These are phyloP conservation scores for Achaetomium macrosporum DNA, from an alignment of 2,329 filamentous ascomycete genomes.

Conservation along the genomic window DNA sequence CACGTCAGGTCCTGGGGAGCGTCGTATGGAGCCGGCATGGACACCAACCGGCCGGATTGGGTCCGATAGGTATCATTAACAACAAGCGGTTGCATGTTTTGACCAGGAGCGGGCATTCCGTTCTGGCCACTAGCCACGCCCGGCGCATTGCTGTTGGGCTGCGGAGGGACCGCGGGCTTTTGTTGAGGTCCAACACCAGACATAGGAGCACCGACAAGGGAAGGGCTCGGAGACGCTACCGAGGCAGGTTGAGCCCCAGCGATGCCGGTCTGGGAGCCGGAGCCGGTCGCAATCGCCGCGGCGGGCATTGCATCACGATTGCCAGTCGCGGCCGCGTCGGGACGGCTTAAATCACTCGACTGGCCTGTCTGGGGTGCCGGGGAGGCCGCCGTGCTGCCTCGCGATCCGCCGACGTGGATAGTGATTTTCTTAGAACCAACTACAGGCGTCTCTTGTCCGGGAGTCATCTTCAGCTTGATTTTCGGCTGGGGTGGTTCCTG, in stretches of 20 bases:
- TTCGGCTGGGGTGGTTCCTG: constrained; percentile 68
- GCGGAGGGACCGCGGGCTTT: constrained; percentile 26
- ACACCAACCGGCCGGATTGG: constrained; percentile 28
- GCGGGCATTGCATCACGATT: constrained; percentile 15
- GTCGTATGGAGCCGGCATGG: too few species aligned
- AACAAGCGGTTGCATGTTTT: constrained; percentile 16
- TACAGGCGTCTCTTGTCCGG: constrained; percentile 38
- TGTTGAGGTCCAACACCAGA: constrained; percentile 30
- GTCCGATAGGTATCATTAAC: constrained; percentile 29
- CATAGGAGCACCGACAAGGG: constrained; percentile 32
- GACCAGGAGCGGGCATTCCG: constrained; percentile 25
- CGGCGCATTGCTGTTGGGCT: constrained; percentile 13
- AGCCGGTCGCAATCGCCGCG: constrained; percentile 3
- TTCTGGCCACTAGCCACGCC: constrained; percentile 20
- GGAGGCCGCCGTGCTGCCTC: constrained; percentile 48
- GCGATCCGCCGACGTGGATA: constrained; percentile 58
- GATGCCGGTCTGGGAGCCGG: constrained; percentile 17
- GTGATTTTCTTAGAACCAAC: constrained; percentile 59
- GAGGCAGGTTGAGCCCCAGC: constrained; percentile 36
- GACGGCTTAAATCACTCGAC: constrained; percentile 30
- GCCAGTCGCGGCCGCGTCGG: constrained; percentile 32
- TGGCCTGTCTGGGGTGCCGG: constrained; percentile 38
- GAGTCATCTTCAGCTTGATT: constrained; percentile 70
- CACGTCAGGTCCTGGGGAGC: constrained; percentile 18
- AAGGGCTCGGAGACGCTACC: constrained; percentile 42